Conservation (phyloP, 257 asterid genomes). For the Rhazya stricta region DNA sequence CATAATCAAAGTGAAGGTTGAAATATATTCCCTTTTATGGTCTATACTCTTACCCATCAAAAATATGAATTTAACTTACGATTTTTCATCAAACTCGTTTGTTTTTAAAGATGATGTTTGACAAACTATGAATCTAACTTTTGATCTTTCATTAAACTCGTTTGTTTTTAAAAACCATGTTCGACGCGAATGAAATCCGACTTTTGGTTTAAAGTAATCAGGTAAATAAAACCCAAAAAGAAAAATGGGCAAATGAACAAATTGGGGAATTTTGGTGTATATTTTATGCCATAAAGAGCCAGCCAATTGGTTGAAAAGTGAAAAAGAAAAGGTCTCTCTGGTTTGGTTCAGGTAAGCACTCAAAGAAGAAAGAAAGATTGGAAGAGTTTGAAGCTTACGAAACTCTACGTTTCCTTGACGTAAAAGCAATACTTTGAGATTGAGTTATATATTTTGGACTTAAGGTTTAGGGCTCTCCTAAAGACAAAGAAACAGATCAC, state of each 20-base stretch:
- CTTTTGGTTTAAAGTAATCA: no score
- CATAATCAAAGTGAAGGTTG: no score
- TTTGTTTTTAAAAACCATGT: no score
- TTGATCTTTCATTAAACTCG: no score
- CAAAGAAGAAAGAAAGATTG: background rate
- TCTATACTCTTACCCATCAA: no score
- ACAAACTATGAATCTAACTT: no score
- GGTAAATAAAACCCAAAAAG: background rate
- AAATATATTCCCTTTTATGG: no score
- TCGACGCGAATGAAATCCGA: no score
- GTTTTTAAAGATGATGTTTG: no score
- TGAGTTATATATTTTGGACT: background rate
- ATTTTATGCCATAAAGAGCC: background rate
- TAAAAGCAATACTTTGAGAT: slow-evolving; percentile 7
- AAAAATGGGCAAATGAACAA: background rate
- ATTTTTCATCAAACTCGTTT: no score
- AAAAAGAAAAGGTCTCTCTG: background rate
- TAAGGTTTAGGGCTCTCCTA: background rate
- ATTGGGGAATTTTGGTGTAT: background rate
- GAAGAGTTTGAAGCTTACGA: slow-evolving; percentile 14
- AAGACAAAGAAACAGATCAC: background rate
- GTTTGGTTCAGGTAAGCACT: background rate
- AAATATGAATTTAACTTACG: no score
- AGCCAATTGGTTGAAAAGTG: background rate
- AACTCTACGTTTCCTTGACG: slow-evolving; percentile 12